Evolutionary conservation across 169 alveolate species (phyloP).

Genomic region (Cryptosporidium viatorum): DNA sequence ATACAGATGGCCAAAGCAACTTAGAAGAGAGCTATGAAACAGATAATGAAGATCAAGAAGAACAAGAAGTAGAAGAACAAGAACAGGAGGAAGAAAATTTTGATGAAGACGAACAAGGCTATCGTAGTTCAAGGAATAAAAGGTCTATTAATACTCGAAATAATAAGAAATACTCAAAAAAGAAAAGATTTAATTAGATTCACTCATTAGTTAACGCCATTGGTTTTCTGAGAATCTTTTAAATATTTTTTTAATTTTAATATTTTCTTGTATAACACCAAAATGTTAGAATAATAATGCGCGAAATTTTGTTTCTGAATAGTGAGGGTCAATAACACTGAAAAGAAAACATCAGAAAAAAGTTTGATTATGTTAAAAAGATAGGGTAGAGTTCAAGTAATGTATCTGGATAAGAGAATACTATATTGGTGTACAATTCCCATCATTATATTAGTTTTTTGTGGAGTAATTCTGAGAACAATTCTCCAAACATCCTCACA

Average conservation of each 20-base stretch:
- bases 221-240: neutral
- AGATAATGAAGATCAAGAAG: conserved; percentile 23
- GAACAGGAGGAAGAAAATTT: neutral
- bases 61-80: neutral
- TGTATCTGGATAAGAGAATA: conserved; percentile 22
- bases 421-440: conserved; percentile 60
- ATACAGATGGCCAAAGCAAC: neutral
- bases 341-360: neutral
- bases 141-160: conserved; percentile 1
- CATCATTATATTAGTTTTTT: conserved; percentile 31
- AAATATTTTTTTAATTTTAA: too few relatives aligned
- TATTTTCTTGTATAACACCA: too few relatives aligned
- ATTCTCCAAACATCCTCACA: conserved; percentile 16
- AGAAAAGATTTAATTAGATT: conserved; percentile 12
- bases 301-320: neutral
- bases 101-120: neutral
- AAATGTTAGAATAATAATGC: neutral
- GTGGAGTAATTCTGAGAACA: conserved; percentile 60
- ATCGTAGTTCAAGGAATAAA: conserved; percentile 24
- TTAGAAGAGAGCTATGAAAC: neutral
- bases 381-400: neutral
- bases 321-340: neutral
- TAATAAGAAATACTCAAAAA: neutral
- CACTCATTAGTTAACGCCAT: neutral
- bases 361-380: neutral